Conservation (phyloP, 2,329 filamentous ascomycete species). For the Trichoderma guizhouense region DNA sequence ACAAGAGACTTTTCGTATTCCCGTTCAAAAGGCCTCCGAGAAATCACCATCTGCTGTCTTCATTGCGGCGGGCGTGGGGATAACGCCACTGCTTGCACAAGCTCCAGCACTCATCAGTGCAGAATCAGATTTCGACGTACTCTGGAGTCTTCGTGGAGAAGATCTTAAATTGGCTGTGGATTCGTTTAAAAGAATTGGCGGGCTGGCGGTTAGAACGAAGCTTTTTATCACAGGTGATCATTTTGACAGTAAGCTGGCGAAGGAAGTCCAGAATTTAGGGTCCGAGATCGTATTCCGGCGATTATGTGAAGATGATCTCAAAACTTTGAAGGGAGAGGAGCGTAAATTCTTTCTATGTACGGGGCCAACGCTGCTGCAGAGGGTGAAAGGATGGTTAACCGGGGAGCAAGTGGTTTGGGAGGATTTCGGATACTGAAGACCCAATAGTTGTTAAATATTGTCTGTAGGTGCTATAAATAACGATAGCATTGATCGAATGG, state of each 20-base stretch:
- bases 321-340: slow-evolving; percentile 35
- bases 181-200: slow-evolving; percentile 49
- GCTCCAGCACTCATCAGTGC: slow-evolving; percentile 44
- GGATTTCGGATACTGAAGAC: slow-evolving; percentile 58
- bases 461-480: background rate
- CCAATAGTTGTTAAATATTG: no score
- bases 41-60: slow-evolving; percentile 47
- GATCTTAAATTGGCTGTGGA: slow-evolving; percentile 64
- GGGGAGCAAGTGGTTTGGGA: slow-evolving; percentile 52
- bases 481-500: background rate
- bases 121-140: slow-evolving; percentile 46
- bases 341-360: slow-evolving; percentile 53
- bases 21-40: background rate
- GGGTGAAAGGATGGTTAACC: slow-evolving; percentile 51
- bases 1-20: slow-evolving; percentile 42
- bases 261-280: slow-evolving; percentile 34
- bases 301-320: slow-evolving; percentile 42
- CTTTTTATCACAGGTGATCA: slow-evolving; percentile 60
- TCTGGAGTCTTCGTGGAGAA: slow-evolving; percentile 63
- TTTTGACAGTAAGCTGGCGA: slow-evolving; percentile 28
- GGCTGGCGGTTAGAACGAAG: slow-evolving; percentile 49
- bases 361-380: slow-evolving; percentile 40
- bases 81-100: slow-evolving; percentile 76
- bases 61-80: slow-evolving; percentile 75
- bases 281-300: slow-evolving; percentile 36